A percentile compares a stretch with the other conserved stretches of the same genome.
Evolutionary conservation across 1,139 yeast genomes (phyloP).

Genomic region (Meyerozyma athensensis): DNA sequence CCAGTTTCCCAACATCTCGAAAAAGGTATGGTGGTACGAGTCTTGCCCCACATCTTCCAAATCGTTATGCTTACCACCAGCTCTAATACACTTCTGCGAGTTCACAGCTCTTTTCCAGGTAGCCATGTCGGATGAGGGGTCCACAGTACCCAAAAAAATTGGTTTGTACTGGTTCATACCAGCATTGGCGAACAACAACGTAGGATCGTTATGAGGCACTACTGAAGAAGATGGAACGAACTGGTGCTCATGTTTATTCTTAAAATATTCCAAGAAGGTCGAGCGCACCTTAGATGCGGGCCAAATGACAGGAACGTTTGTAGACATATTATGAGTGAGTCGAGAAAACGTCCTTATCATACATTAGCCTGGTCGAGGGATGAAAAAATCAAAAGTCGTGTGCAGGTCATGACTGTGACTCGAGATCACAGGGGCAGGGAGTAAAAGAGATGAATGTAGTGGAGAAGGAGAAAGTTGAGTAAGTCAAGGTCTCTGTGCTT

Average conservation of each 20-base stretch:
- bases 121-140: slow-evolving; percentile 86
- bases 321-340: slow-evolving; percentile 1
- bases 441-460: too few species aligned
- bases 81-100: slow-evolving; percentile 97
- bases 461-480: too few species aligned
- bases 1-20: slow-evolving; percentile 99
- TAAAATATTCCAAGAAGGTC: slow-evolving; percentile 81
- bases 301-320: slow-evolving; percentile 32
- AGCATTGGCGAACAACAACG: slow-evolving; percentile 91
- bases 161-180: slow-evolving; percentile 99
- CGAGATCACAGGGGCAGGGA: not conserved
- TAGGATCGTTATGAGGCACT: slow-evolving; percentile 96
- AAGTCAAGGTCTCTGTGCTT: too few species aligned
- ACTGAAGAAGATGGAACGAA: slow-evolving; percentile 92
- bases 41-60: slow-evolving; percentile 98
- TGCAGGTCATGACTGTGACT: not conserved
- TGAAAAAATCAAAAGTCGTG: slow-evolving; percentile 2
- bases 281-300: slow-evolving; percentile 74
- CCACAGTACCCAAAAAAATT: slow-evolving; percentile 93
- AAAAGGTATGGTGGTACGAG: slow-evolving; percentile 95
- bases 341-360: slow-evolving; percentile 2
- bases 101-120: slow-evolving; percentile 83
- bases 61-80: slow-evolving; percentile 99
- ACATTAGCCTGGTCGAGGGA: not conserved
- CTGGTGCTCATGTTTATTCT: slow-evolving; percentile 57